A percentile compares a stretch with the other conserved stretches of the same genome.
Conservation (phyloP, 768 basidiomycete species). For the Boletus tomentosulus region DNA sequence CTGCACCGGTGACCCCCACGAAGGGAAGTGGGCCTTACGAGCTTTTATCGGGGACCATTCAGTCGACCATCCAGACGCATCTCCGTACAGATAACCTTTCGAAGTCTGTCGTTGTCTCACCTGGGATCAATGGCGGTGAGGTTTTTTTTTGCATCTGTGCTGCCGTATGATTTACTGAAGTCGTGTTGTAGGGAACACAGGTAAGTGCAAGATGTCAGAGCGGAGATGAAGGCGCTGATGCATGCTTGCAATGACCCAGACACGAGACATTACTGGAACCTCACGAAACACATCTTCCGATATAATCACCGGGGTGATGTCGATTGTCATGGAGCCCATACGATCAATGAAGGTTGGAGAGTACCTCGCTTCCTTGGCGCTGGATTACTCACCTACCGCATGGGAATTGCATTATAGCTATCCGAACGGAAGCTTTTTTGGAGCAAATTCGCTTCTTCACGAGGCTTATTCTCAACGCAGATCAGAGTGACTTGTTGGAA, state of each 20-base stretch:
- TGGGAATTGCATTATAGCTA: not conserved
- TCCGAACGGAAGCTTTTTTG: not conserved
- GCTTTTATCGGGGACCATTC: not conserved
- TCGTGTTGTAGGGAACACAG: not conserved
- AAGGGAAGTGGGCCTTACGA: not conserved
- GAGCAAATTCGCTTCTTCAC: not conserved
- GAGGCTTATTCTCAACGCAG: not conserved
- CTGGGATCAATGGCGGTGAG: too few relatives aligned
- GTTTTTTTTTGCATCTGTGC: not conserved
- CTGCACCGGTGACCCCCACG: not conserved
- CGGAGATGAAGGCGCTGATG: not conserved
- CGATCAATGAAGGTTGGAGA: not conserved
- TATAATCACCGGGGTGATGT: not conserved
- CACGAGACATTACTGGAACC: not conserved
- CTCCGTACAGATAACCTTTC: not conserved
- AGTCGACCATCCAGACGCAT: not conserved
- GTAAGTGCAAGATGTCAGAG: not conserved
- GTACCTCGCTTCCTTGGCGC: not conserved
- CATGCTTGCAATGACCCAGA: not conserved
- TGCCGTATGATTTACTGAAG: not conserved
- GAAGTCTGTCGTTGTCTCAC: not conserved
- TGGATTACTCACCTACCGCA: too few relatives aligned
- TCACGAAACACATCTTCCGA: slow-evolving; percentile 39
- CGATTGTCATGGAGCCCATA: not conserved
- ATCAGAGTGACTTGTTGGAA: not conserved